Evolutionary conservation across 2,329 filamentous ascomycete genomes (phyloP).

Genomic region (Sclerotinia trifoliorum): DNA sequence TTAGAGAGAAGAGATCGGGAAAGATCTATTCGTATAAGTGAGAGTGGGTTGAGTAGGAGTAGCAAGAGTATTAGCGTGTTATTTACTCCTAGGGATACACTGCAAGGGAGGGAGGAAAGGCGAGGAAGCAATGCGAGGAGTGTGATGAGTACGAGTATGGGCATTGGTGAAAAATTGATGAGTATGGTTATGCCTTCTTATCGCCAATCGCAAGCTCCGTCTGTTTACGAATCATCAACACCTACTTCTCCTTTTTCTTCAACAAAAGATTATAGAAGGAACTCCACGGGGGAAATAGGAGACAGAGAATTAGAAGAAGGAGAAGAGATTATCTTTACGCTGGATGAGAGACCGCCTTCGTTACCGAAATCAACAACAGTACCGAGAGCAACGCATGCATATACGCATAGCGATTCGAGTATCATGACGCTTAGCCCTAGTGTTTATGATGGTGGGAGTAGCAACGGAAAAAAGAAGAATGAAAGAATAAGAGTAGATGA

Average conservation of each 20-base stretch:
- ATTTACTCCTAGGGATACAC: background rate
- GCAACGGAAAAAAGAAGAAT: background rate
- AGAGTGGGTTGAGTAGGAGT: constrained; percentile 13
- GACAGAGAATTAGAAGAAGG: background rate
- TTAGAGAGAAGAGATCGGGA: background rate
- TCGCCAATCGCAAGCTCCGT: background rate
- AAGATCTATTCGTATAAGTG: background rate
- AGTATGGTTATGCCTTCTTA: constrained; percentile 7
- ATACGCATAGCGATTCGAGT: background rate
- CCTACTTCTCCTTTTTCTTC: no score
- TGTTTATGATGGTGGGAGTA: constrained; percentile 9
- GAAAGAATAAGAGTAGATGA: background rate
- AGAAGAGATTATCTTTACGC: constrained; percentile 5
- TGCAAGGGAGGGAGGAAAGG: background rate
- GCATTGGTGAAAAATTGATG: background rate
- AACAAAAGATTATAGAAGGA: background rate
- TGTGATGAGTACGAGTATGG: background rate
- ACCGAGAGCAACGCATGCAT: background rate
- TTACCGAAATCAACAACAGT: background rate
- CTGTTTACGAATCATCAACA: background rate
- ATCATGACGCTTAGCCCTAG: constrained; percentile 14
- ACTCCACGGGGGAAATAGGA: background rate
- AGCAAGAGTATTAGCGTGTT: constrained; percentile 19
- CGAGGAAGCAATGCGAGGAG: background rate
- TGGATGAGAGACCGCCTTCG: background rate